Base-by-base conservation (phyloP, 345 rosid genomes). In the Mangifera indica region DNA sequence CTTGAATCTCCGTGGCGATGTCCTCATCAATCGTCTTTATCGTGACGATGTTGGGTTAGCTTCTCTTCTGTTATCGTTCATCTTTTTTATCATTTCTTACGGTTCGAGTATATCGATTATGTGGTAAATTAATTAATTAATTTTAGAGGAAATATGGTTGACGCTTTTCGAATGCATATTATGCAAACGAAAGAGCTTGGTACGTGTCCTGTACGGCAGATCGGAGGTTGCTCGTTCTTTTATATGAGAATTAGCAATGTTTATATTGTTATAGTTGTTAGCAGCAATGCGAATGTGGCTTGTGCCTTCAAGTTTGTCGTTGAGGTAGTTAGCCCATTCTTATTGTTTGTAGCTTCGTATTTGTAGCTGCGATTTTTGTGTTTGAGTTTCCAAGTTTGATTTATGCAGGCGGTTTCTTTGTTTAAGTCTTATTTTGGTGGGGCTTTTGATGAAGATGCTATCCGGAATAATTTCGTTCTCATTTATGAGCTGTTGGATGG, bases 221-320 rank as follows among this genome's bases (percentile, higher is more conserved):
- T 96, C 85, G 99, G 96, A 75, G 97, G 96, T 42, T 96, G 98
- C 86, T 96, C 95, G 3, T 96, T 93, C 83, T 83, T 91, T 67
- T 93, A 96, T 74, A 96, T 93, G 97, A 82, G 99, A 81, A 91
- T 96, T 67, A 93, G 97, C 89, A 96, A 96, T 79, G 99, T 96
- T 67, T 96, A 96, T 83, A 88, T 91, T 18, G 99, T 93, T 4
- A 93, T 96, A 83, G 98, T 96, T 73, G 97, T 96, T 69, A 96
- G 99, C 88, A 93, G 96, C 87, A 96, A 96, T 68, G 98, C 98
- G 80, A 96, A 93, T 84, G 99, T 96, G 20, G 94, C 99, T 80
- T 96, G 96, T 73, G 99, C 94, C 8, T 96, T 96, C 86, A 96
- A 96, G 84, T 96, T 96, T 71, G 98, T 93, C 58, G 97, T 93